Percentiles rank a stretch among this genome's conserved stretches.
Conservation (phyloP, 495 filamentous ascomycete genomes). For the Annulohypoxylon maeteangense region DNA sequence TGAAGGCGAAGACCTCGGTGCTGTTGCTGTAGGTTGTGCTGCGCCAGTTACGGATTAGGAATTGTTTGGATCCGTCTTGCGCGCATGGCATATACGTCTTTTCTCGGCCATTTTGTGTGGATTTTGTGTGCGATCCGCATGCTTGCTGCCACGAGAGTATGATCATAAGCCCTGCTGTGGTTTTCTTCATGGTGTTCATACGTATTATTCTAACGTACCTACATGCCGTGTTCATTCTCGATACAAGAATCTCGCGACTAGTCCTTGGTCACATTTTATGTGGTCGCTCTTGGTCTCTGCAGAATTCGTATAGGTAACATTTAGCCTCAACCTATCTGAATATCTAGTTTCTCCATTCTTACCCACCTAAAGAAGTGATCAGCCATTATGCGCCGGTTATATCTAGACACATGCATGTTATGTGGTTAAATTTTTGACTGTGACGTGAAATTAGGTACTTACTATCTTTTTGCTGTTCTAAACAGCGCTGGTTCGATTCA, state of each 20-base stretch:
- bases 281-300: background rate
- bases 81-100: constrained; percentile 8
- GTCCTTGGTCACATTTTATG: background rate
- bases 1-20: constrained; percentile 28
- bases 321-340: constrained; percentile 8
- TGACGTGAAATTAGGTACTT: background rate
- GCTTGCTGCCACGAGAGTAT: constrained; percentile 4
- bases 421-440: background rate
- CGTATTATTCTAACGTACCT: background rate
- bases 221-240: background rate
- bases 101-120: background rate
- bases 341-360: background rate
- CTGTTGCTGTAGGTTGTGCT: constrained; percentile 11
- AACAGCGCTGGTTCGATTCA: too few relatives aligned
- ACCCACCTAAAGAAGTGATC: background rate
- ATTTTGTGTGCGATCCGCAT: background rate
- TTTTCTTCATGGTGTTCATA: background rate
- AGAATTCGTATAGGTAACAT: background rate
- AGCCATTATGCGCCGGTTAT: background rate
- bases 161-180: background rate
- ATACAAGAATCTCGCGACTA: background rate
- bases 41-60: constrained; percentile 31
- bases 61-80: constrained; percentile 13
- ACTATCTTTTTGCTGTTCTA: too few relatives aligned
- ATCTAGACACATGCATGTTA: background rate